Base-by-base conservation (phyloP, 345 rosid genomes). In the Schrenkiella parvula region DNA sequence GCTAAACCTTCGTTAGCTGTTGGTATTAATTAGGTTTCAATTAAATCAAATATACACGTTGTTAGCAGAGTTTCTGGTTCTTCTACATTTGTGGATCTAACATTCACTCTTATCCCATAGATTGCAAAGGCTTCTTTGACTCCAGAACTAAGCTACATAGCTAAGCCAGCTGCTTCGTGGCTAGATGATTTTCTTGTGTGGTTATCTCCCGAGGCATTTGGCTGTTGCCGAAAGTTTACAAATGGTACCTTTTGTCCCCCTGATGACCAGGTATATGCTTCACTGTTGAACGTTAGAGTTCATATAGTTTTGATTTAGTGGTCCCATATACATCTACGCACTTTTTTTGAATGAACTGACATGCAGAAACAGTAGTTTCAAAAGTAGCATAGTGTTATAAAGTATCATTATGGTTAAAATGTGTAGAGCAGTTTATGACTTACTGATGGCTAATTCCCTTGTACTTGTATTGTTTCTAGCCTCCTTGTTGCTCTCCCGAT, bases 81-180 rank as follows among this genome's bases (percentile, higher is more conserved):
- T 52, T 72, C 13, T 51, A 19, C 29, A 25, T 8, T 23, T 55
- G 29, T 44, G 38, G 46, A 39, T 73, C 39, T 64, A 42, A 15
- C 18, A 53, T 65, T 28, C 41, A 28, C 57, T 58, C 1, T 55
- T 70, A 32, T 77, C 32, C 32, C 39, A 57, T 38, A 91, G 99
- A 95, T 95, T 72, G 71, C 97, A 34, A 89, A 84, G 72, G 97
- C 89, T 78, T 95, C 99, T 18, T 79, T 86, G 75, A 77, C 78
- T 34, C 92, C 99, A 43, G 82, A 88, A 78, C 83, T 88, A 75
- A 95, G 93, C 85, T 87, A 87, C 78, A 87, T 95, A 77, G 99
- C 99, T 57, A 95, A 88, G 86, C 96, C 97, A 79, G 97, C 99
- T 70, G 99, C 99, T 81, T 91, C 99, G 19, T 95, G 97, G 99